Base-by-base conservation (phyloP, 257 asterid species). In the Solanum sejunctum region DNA sequence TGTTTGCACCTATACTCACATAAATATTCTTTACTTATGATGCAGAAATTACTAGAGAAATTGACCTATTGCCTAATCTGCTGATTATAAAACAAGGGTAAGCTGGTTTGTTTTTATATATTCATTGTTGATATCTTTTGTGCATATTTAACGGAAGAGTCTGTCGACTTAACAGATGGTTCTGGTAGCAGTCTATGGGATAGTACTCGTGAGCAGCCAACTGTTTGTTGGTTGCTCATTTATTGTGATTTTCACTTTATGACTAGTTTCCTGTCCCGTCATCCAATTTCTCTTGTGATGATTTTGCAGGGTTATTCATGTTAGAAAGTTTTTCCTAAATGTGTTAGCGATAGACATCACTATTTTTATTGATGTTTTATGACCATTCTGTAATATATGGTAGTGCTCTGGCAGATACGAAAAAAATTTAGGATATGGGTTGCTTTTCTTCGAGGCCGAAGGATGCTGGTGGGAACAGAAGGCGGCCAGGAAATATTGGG, bases 401-500 rank as follows among this genome's bases (percentile, higher is more conserved):
- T 83, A 72, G 89, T 84, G 84, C 52, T 78, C 66, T 83, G 77
- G 88, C 84, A 88, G 93, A 85, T 82, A 83, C 81, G 84, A 66
- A 78, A 85, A 83, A 58, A 28, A 39, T 23, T 78, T 84, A 81
- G 92, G 90, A 92, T 84, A 97, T 97, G 99, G 99, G 99, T 54
- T 97, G 99, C 92, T 61, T 93, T 88, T 81, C 90, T 60, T 97
- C 99, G 54, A 94, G 93, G 47, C 95, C 91, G 49, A 90, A 87
- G 88, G 98, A 95, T 66, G 61, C 89, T 43, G 94, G 97, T 51
- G 98, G 97, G 71, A 92, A 89, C 86, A 88, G 98, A 90, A 94
- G 97, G 89, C 86, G 94, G 88, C 99, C 98, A 26, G 85, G 94
- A 64, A 97, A 95, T 84, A 95, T 97, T 39, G 99, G 99, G 54